These are phyloP conservation scores for Herpetomonas tarakana DNA, from an alignment of 208 protist species.

Conservation along the genomic window DNA sequence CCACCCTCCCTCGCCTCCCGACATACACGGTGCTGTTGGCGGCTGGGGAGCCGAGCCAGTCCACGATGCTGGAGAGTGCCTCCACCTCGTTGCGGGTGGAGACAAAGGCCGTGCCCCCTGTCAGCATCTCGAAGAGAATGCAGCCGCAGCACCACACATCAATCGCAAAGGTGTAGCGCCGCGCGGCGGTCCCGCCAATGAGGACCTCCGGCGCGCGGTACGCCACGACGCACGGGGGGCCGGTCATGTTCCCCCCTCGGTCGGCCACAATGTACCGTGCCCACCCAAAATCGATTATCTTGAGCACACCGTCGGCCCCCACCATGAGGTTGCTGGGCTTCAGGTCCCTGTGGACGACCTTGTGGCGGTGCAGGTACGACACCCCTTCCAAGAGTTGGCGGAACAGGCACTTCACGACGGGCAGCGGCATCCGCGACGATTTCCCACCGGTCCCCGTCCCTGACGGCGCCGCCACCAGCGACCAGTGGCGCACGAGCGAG, in stretches of 20 bases:
- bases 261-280: conserved; percentile 32
- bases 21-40: conserved; percentile 47
- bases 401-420: conserved; percentile 80
- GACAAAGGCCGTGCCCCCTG: conserved; percentile 94
- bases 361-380: conserved; percentile 73
- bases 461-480: conserved; percentile 13
- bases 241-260: conserved; percentile 45
- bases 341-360: conserved; percentile 83
- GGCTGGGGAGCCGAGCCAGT: conserved; percentile 75
- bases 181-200: conserved; percentile 29
- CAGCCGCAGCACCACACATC: conserved; percentile 96
- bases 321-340: conserved; percentile 92
- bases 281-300: conserved; percentile 91
- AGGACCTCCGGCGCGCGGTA: conserved; percentile 85
- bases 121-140: conserved; percentile 98
- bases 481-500: conserved; percentile 56
- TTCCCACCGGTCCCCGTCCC: conserved; percentile 7
- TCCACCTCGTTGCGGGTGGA: conserved; percentile 50
- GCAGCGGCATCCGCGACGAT: conserved; percentile 59
- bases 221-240: conserved; percentile 57
- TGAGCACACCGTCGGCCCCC: conserved; percentile 60
- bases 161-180: conserved; percentile 90
- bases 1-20: conserved; percentile 5
- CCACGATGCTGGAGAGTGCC: conserved; percentile 55
- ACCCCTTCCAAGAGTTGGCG: conserved; percentile 72